Base-by-base conservation (phyloP, 768 basidiomycete genomes). In the Amanita rubescens region DNA sequence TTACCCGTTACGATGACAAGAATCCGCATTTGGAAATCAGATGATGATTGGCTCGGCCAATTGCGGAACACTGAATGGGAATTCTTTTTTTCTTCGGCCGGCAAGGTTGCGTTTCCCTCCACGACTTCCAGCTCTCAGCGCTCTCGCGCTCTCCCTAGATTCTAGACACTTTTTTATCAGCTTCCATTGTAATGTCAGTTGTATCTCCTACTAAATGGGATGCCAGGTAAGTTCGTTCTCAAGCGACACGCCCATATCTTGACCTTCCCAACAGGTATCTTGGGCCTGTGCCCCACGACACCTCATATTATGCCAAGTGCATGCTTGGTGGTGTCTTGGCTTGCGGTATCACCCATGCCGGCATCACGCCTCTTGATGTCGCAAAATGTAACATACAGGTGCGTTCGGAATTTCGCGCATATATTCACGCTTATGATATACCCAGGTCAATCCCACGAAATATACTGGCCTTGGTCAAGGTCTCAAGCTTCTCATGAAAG, bases 371-470 rank as follows among this genome's bases (percentile, higher is more conserved):
- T 33, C 80, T 91, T 56, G 89, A 91, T 72, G 89, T 91, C 54
- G 86, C 86, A 60, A 91, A 91, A 73, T 90, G 89, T 70, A 91
- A 91, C 77, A 91, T 91, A 86, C 89, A 91, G 85, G 88, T 82
- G 37, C 34, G 77, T 66, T 25, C 30, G 48, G 15, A 38, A 15
- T 19, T n/a, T 45, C 44, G 25, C 24, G n/a, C 37, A 37, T 42
- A 52, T 30, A 41, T 22, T 24, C 20, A 7, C 35, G 45, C 52
- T 27, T 33, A 8, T 20, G 50, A 54, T 42, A 41, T 38, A 22
- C 19, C 35, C 49, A 91, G 89, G 89, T 91, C 58, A 78, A 83
- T 76, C 84, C 89, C 15, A 59, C 60, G 53, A 90, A 91, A 68
- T 91, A 84, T 76, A 79, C 73, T 61, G 84, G 88, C 55, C 81